Evolutionary conservation across 257 asterid genomes (phyloP).

Genomic region (Craterostigma plantagineum): DNA sequence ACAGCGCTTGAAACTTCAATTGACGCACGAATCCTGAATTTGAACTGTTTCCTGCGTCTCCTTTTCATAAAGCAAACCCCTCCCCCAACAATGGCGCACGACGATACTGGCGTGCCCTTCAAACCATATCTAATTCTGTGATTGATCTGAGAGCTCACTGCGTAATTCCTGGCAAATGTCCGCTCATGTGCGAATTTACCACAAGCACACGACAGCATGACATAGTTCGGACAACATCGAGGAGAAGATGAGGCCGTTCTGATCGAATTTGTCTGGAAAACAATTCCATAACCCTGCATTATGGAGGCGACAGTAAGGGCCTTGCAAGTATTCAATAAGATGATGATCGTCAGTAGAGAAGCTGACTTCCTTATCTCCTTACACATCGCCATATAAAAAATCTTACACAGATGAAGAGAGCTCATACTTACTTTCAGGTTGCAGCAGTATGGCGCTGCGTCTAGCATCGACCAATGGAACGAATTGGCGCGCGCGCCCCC

Average conservation of each 20-base stretch:
- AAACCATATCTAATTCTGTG: conserved; percentile 21
- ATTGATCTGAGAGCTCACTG: conserved; percentile 17
- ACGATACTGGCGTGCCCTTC: conserved; percentile 20
- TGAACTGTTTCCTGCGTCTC: conserved; percentile 15
- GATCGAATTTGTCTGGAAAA: conserved; percentile 20
- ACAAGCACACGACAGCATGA: conserved; percentile 19
- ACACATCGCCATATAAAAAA: too few relatives aligned
- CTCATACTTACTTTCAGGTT: too few relatives aligned
- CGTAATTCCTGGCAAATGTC: conserved; percentile 14
- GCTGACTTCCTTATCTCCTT: too few relatives aligned
- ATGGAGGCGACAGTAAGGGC: too few relatives aligned
- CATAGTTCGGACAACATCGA: conserved; percentile 15
- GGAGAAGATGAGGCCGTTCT: conserved; percentile 17
- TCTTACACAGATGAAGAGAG: too few relatives aligned
- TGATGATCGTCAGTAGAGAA: too few relatives aligned
- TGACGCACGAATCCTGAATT: conserved; percentile 37
- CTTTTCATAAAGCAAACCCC: conserved; percentile 14
- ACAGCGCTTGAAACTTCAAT: conserved; percentile 70
- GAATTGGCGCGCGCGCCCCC: too few relatives aligned
- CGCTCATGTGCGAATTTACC: conserved; percentile 17
- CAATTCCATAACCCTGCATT: conserved; percentile 43
- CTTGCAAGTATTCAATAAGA: too few relatives aligned
- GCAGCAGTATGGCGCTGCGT: too few relatives aligned
- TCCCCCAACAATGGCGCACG: conserved; percentile 12
- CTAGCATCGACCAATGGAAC: too few relatives aligned